These are phyloP conservation scores for Sechiopsis laciniata DNA, from an alignment of 306 rosid species.

Conservation along the genomic window DNA sequence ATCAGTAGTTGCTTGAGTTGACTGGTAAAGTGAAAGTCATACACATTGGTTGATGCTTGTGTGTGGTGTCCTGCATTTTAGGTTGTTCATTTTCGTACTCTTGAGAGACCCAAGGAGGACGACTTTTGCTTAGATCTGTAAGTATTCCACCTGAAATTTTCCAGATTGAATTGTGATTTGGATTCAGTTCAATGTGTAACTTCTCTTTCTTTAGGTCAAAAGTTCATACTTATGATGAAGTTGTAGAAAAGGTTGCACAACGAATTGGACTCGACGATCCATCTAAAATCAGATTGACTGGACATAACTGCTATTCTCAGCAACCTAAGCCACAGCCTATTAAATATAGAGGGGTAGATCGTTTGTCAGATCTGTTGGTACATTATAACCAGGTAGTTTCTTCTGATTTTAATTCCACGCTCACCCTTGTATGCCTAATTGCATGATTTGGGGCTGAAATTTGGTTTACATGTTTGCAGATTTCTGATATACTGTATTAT, in stretches of 20 bases:
- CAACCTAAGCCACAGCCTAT: constrained; percentile 88
- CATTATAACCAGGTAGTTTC: constrained; percentile 64
- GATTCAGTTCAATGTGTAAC: constrained; percentile 3
- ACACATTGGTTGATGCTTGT: constrained; percentile 7
- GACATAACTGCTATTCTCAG: constrained; percentile 84
- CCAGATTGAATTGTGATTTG: neutral
- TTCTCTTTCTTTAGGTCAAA: constrained; percentile 44
- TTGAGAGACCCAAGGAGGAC: constrained; percentile 90
- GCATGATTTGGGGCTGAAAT: constrained; percentile 16
- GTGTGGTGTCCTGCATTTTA: constrained; percentile 30
- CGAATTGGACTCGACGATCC: constrained; percentile 65
- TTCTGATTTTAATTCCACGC: constrained; percentile 5
- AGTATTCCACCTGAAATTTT: constrained; percentile 30
- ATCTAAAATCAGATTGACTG: constrained; percentile 72
- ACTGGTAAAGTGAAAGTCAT: neutral
- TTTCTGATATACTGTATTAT: constrained; percentile 67
- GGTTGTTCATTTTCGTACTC: constrained; percentile 80
- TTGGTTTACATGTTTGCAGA: constrained; percentile 32
- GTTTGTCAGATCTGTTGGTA: constrained; percentile 68
- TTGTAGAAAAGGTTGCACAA: constrained; percentile 58
- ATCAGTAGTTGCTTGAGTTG: neutral
- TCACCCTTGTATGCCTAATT: neutral
- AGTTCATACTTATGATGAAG: constrained; percentile 57
- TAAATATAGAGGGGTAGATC: constrained; percentile 65
- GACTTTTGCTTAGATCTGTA: constrained; percentile 77